A percentile compares a stretch with the other conserved stretches of the same genome.
phyloP scores from a whole-genome alignment of 495 filamentous ascomycete genomes.

The Podospora pseudocomata region DNA sequence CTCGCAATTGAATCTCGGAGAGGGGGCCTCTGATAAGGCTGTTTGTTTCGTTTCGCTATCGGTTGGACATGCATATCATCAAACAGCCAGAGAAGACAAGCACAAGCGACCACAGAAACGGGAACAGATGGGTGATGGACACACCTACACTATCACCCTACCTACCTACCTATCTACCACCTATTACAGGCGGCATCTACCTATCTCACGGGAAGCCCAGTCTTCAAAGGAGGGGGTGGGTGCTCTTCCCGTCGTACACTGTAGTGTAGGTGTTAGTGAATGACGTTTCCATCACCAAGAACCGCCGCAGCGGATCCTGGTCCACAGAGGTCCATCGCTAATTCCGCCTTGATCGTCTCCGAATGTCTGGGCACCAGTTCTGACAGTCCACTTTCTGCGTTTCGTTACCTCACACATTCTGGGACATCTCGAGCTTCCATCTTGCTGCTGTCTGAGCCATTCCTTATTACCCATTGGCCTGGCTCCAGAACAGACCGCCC shows the following conservation, averaged over 20 bases:
- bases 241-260: neutral
- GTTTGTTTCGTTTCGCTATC: constrained; percentile 21
- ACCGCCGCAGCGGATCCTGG: neutral
- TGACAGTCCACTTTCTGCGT: neutral
- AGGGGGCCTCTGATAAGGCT: constrained; percentile 30
- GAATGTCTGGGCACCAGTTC: neutral
- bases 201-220: too few species aligned
- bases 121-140: neutral
- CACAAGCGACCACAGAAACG: neutral
- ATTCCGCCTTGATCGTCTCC: neutral
- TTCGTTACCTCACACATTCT: neutral
- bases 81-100: constrained; percentile 4
- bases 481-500: neutral
- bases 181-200: too few species aligned
- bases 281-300: neutral
- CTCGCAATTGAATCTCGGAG: constrained; percentile 30
- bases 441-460: neutral
- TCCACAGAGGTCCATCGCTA: neutral
- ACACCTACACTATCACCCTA: neutral
- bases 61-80: constrained; percentile 13
- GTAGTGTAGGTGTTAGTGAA: neutral
- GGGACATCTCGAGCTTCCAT: neutral
- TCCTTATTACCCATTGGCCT: neutral
- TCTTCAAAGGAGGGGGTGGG: too few species aligned
- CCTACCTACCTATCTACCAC: neutral